These are phyloP conservation scores for Stagonosporopsis cucurbitacearum DNA, from an alignment of 2,329 filamentous ascomycete species.

Conservation along the genomic window DNA sequence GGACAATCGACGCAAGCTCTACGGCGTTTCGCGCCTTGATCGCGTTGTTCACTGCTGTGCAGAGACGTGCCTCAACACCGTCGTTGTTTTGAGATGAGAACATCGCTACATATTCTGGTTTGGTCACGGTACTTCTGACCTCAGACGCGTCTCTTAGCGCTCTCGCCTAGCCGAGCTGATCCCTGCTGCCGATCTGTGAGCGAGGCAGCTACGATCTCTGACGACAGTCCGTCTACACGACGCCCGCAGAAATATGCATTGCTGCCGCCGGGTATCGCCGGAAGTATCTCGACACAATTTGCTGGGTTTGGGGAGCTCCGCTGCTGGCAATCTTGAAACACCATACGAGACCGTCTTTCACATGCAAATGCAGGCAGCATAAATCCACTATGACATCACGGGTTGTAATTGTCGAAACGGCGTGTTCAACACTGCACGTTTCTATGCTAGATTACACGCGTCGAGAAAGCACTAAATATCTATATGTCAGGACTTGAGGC, in stretches of 20 bases:
- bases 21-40: constrained; percentile 31
- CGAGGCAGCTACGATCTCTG: neutral
- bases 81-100: constrained; percentile 29
- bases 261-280: neutral
- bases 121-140: constrained; percentile 6
- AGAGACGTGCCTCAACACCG: constrained; percentile 36
- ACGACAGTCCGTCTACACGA: neutral
- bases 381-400: constrained; percentile 34
- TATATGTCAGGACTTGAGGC: neutral
- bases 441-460: constrained; percentile 4
- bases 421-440: constrained; percentile 19
- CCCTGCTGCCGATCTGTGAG: constrained; percentile 8
- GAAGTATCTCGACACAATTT: neutral
- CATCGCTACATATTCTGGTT: constrained; percentile 27
- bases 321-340: neutral
- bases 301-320: neutral
- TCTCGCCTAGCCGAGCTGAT: constrained; percentile 7
- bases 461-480: neutral
- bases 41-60: constrained; percentile 37
- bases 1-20: constrained; percentile 36
- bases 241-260: neutral
- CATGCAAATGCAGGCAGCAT: constrained; percentile 21
- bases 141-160: constrained; percentile 7
- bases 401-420: constrained; percentile 18
- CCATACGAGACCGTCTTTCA: constrained; percentile 22